A percentile compares a stretch with the other conserved stretches of the same genome.
Evolutionary conservation across 345 rosid species (phyloP).

Genomic region (Lagerstroemia speciosa): DNA sequence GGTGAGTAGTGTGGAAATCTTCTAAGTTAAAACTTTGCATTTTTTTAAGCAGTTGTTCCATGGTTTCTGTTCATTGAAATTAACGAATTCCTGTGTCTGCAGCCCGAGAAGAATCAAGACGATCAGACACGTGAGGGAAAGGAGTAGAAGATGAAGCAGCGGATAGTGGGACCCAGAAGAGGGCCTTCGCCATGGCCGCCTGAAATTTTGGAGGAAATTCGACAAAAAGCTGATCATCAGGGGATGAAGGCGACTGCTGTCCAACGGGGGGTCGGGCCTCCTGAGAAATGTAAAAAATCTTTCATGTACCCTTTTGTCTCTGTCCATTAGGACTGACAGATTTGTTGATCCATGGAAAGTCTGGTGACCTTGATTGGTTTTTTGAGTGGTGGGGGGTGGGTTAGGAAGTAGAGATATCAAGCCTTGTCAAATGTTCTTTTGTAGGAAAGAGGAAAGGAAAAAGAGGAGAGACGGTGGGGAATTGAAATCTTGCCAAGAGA

Average conservation of each 20-base stretch:
- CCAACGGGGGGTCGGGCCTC: background rate
- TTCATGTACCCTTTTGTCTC: background rate
- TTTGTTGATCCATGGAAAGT: constrained; percentile 3
- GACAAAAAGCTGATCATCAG: background rate
- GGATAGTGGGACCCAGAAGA: background rate
- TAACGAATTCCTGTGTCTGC: background rate
- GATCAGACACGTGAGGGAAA: constrained; percentile 3
- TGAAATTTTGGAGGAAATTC: background rate
- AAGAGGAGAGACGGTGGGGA: too few species aligned
- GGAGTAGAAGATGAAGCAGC: constrained; percentile 16
- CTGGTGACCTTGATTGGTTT: constrained; percentile 24
- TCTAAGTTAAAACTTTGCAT: too few species aligned
- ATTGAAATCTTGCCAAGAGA: too few species aligned
- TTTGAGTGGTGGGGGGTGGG: constrained; percentile 9
- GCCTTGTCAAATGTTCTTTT: constrained; percentile 1
- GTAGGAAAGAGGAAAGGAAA: constrained; percentile 7
- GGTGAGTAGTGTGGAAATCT: constrained; percentile 48
- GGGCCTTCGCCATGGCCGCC: background rate
- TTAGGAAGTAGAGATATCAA: constrained; percentile 1
- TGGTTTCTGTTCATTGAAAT: background rate
- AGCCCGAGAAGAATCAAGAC: constrained; percentile 11
- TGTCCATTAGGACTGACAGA: background rate
- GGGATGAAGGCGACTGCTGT: background rate
- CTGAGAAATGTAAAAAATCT: background rate
- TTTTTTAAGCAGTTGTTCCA: background rate